phyloP scores from a whole-genome alignment of 106 monocot species.

The Dioscorea zingiberensis region DNA sequence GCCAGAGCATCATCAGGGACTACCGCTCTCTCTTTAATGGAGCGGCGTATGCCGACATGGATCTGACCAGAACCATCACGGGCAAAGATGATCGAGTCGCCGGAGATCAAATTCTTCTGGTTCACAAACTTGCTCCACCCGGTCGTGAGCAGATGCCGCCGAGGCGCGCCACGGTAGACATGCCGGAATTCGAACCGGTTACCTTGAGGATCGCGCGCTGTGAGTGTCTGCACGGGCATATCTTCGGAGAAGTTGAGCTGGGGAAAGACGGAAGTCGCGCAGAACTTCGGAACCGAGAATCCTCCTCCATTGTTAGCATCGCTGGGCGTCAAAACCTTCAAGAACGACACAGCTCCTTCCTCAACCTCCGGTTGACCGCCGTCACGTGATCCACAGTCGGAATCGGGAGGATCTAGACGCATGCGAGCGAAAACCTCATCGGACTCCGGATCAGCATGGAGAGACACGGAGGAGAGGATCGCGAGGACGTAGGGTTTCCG shows the following conservation, averaged over 20 bases:
- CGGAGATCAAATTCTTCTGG: conserved; percentile 51
- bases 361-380: neutral
- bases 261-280: conserved; percentile 59
- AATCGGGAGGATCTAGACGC: conserved; percentile 10
- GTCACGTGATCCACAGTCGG: neutral
- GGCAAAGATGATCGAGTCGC: conserved; percentile 60
- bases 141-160: conserved; percentile 67
- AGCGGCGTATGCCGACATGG: conserved; percentile 40
- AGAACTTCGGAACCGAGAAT: conserved; percentile 65
- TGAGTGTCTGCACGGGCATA: conserved; percentile 41
- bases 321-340: conserved; percentile 42
- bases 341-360: neutral
- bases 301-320: conserved; percentile 83
- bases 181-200: conserved; percentile 45
- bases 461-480: conserved; percentile 19
- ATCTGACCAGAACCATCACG: conserved; percentile 13
- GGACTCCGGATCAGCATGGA: conserved; percentile 28
- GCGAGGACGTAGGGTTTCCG: conserved; percentile 7
- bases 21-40: neutral
- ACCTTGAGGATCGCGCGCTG: conserved; percentile 40
- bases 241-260: conserved; percentile 24
- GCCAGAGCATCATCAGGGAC: too few species aligned
- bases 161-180: conserved; percentile 63
- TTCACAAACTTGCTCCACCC: conserved; percentile 73
- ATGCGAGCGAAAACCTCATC: conserved; percentile 32